These are phyloP conservation scores for Phytophthora sansomeana DNA, from an alignment of 352 stramenopile genomes.

Conservation along the genomic window DNA sequence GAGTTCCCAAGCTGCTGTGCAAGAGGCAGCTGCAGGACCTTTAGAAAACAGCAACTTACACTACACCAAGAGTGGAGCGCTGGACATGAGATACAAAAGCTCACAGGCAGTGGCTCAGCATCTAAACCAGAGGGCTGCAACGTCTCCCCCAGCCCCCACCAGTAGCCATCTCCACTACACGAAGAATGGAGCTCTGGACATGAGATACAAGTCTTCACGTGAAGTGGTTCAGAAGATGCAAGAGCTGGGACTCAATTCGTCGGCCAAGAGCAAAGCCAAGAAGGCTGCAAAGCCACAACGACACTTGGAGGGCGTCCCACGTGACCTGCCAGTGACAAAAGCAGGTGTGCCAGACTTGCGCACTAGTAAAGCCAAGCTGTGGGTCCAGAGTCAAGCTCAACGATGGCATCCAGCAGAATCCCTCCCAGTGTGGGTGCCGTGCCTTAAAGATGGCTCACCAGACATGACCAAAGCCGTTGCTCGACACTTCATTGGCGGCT, in stretches of 20 bases:
- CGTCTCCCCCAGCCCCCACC: constrained; percentile 7
- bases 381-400: constrained; percentile 39
- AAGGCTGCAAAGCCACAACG: constrained; percentile 16
- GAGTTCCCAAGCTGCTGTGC: constrained; percentile 24
- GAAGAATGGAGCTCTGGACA: constrained; percentile 33
- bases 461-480: constrained; percentile 38
- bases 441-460: constrained; percentile 41
- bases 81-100: constrained; percentile 40
- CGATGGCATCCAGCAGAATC: constrained; percentile 30
- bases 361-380: constrained; percentile 32
- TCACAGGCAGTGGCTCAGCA: constrained; percentile 24
- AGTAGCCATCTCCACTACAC: constrained; percentile 26
- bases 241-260: constrained; percentile 17
- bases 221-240: constrained; percentile 34
- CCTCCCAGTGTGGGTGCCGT: constrained; percentile 33
- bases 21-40: constrained; percentile 6
- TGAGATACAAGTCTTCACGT: constrained; percentile 38
- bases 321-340: constrained; percentile 36
- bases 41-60: constrained; percentile 20
- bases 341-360: constrained; percentile 33
- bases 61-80: constrained; percentile 30
- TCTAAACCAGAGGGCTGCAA: constrained; percentile 16
- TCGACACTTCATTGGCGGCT: constrained; percentile 33
- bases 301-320: constrained; percentile 15
- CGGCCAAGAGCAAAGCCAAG: constrained; percentile 5